Conservation (phyloP, 176 grass and related monocot genomes). For the Carex cristatella region DNA sequence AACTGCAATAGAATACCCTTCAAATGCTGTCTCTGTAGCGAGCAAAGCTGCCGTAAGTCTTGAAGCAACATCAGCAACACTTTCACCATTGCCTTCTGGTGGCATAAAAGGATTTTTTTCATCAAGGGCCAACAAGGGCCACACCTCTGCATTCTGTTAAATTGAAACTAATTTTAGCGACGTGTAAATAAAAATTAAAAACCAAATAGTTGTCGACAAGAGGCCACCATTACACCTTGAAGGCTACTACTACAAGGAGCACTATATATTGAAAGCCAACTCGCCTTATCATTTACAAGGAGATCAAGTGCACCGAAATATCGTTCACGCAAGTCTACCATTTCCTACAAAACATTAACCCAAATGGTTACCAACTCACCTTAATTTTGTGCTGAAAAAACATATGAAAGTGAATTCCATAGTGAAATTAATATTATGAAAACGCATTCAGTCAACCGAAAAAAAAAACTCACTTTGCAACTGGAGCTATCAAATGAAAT, state of each 20-base stretch:
- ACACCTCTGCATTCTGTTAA: slow-evolving; percentile 59
- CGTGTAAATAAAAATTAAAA: not conserved
- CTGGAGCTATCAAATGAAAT: slow-evolving; percentile 48
- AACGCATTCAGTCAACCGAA: not conserved
- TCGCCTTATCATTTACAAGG: slow-evolving; percentile 66
- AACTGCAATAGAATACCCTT: slow-evolving; percentile 39
- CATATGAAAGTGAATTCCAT: not conserved
- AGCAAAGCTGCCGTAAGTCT: slow-evolving; percentile 45
- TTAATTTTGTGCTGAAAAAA: not conserved
- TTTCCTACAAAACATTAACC: slow-evolving; percentile 30
- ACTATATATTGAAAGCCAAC: not conserved
- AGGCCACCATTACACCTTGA: not conserved
- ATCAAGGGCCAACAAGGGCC: slow-evolving; percentile 47
- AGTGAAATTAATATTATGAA: not conserved
- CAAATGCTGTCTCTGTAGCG: slow-evolving; percentile 37
- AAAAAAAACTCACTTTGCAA: slow-evolving; percentile 46
- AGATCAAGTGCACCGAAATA: slow-evolving; percentile 89
- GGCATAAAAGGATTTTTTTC: slow-evolving; percentile 51
- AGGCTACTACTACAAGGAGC: not conserved
- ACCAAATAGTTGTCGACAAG: not conserved
- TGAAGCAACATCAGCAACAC: slow-evolving; percentile 67
- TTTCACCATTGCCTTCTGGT: slow-evolving; percentile 64
- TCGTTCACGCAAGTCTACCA: slow-evolving; percentile 54
- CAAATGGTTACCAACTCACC: not conserved
- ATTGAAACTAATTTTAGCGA: slow-evolving; percentile 27